Evolutionary conservation across 2,329 filamentous ascomycete species (phyloP).

Genomic region (Colletotrichum sp.): DNA sequence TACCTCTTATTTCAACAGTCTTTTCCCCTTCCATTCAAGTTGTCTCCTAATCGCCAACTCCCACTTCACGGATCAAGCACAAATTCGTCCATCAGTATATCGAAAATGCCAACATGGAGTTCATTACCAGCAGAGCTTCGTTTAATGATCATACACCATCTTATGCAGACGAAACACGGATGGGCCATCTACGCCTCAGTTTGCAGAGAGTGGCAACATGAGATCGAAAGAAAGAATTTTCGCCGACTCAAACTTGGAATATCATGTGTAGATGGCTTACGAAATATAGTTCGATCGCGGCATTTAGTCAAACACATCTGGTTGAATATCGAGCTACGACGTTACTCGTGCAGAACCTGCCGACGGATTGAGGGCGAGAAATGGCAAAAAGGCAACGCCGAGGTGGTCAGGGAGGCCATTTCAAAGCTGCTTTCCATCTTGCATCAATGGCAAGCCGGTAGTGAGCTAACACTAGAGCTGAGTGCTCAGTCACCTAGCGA

Average conservation of each 20-base stretch:
- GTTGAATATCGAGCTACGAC: neutral
- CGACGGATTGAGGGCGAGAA: no score
- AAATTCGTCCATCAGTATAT: neutral
- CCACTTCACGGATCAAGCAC: no score
- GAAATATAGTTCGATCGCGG: neutral
- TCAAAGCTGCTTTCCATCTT: neutral
- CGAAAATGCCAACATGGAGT: neutral
- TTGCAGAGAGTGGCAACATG: neutral
- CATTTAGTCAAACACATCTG: neutral
- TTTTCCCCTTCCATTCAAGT: neutral
- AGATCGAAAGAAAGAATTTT: neutral
- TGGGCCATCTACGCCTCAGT: neutral
- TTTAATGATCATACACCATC: neutral
- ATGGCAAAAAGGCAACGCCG: no score
- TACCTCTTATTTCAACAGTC: neutral
- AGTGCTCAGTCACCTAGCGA: neutral
- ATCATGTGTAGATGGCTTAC: neutral
- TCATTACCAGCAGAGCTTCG: neutral
- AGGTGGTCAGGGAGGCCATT: neutral
- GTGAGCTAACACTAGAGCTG: neutral
- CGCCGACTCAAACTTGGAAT: neutral
- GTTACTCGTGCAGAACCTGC: neutral
- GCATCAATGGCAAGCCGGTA: neutral
- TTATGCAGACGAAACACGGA: neutral
- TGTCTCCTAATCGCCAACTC: no score